phyloP scores from a whole-genome alignment of 805 yeast genomes.

The Brettanomyces sp. region DNA sequence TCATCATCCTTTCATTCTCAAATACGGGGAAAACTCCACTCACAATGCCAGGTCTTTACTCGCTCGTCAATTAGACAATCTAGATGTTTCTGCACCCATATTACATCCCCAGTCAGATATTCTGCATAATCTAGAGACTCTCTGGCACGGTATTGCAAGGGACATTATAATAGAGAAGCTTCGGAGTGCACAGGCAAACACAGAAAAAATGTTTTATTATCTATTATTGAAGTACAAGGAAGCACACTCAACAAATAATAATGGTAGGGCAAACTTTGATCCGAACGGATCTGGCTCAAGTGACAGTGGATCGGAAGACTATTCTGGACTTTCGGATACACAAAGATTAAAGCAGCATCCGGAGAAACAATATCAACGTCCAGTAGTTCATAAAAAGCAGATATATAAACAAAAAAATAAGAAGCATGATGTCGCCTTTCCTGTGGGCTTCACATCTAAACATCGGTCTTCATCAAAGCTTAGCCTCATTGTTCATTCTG shows the following conservation, averaged over 20 bases:
- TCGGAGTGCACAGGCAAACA: conserved; percentile 14
- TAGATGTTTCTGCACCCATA: conserved; percentile 19
- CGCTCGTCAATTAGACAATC: conserved; percentile 13
- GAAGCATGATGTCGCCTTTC: not conserved
- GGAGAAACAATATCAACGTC: too few relatives aligned
- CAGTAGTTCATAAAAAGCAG: not conserved
- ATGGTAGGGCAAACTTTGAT: conserved; percentile 5
- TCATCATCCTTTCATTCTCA: conserved; percentile 43
- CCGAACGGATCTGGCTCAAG: not conserved
- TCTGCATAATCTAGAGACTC: conserved; percentile 42
- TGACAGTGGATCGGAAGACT: not conserved
- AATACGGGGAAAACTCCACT: conserved; percentile 24
- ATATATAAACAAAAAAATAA: not conserved
- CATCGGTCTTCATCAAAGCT: not conserved
- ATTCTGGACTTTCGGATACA: not conserved
- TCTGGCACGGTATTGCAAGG: conserved; percentile 46
- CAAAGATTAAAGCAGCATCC: not conserved
- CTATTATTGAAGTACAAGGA: conserved; percentile 25
- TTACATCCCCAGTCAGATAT: conserved; percentile 37
- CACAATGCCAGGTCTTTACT: not conserved
- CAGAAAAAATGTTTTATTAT: conserved; percentile 30
- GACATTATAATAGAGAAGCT: conserved; percentile 21
- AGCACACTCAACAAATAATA: conserved; percentile 13
- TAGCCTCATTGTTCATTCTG: conserved; percentile 7
- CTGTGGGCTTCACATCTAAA: not conserved